A percentile compares a stretch with the other conserved stretches of the same genome.
These are phyloP conservation scores for Aspergillus cejpii DNA, from an alignment of 2,329 filamentous ascomycete genomes.

Conservation along the genomic window DNA sequence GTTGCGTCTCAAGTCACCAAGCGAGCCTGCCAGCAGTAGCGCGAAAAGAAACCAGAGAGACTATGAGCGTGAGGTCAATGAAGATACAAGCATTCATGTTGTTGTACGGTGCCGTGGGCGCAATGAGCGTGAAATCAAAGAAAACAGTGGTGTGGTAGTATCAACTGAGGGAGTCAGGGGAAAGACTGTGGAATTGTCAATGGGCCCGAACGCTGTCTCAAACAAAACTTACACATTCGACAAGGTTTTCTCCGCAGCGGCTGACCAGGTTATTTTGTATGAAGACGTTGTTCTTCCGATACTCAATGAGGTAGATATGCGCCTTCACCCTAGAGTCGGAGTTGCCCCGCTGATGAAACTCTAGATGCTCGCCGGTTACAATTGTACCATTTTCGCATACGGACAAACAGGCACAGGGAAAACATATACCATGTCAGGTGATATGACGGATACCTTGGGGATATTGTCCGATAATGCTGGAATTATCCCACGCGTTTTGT, in stretches of 20 bases:
- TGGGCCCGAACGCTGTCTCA: constrained; percentile 85
- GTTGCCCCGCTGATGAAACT: constrained; percentile 9
- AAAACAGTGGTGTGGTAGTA: constrained; percentile 92
- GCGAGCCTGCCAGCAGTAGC: constrained; percentile 47
- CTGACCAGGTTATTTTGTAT: constrained; percentile 88
- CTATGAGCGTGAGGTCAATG: constrained; percentile 62
- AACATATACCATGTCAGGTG: constrained; percentile 98
- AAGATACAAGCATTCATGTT: constrained; percentile 96
- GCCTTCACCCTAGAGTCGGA: neutral
- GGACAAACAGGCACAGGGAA: constrained; percentile 97
- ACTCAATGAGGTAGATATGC: constrained; percentile 64
- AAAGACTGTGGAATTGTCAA: constrained; percentile 74
- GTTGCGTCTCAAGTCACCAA: constrained; percentile 41
- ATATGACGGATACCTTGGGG: constrained; percentile 82
- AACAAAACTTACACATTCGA: constrained; percentile 98
- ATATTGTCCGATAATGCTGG: constrained; percentile 86
- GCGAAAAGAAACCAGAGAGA: constrained; percentile 83
- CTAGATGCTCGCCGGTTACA: constrained; percentile 87
- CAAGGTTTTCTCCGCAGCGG: constrained; percentile 90
- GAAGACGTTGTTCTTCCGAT: constrained; percentile 94
- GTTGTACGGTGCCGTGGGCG: constrained; percentile 90
- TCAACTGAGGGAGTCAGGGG: constrained; percentile 83
- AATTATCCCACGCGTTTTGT: constrained; percentile 86
- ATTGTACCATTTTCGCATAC: constrained; percentile 98
- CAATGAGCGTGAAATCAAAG: constrained; percentile 83